A percentile compares a stretch with the other conserved stretches of the same genome.
Conservation (phyloP, 2,329 filamentous ascomycete species). For the Ceratocystis papillata region DNA sequence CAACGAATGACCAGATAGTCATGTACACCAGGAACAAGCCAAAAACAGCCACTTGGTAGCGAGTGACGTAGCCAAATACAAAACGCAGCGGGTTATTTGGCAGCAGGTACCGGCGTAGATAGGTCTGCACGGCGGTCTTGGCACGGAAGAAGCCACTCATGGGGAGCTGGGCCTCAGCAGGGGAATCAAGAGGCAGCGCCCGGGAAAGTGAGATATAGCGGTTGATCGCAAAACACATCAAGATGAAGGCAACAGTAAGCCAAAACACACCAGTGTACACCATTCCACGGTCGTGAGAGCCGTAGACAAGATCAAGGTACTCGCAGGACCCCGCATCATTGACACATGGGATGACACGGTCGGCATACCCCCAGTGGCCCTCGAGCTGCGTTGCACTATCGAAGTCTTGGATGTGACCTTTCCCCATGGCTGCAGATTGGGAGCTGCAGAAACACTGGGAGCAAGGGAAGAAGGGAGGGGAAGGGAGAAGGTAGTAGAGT, state of each 20-base stretch:
- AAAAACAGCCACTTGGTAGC: conserved; percentile 56
- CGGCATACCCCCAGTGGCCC: conserved; percentile 40
- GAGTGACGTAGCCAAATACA: conserved; percentile 57
- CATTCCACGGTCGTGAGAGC: conserved; percentile 41
- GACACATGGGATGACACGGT: conserved; percentile 37
- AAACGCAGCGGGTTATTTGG: conserved; percentile 43
- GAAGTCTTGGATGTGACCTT: conserved; percentile 37
- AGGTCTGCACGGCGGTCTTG: conserved; percentile 22
- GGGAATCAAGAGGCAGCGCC: conserved; percentile 22
- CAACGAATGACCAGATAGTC: conserved; percentile 56
- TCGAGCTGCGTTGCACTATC: conserved; percentile 31
- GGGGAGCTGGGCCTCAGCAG: conserved; percentile 26
- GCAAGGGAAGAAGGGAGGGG: not conserved
- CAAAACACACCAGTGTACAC: conserved; percentile 43
- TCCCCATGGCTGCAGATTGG: conserved; percentile 20
- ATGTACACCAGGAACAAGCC: conserved; percentile 50
- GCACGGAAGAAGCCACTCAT: conserved; percentile 11
- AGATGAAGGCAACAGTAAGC: conserved; percentile 36
- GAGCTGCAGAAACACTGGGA: not conserved
- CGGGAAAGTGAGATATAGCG: not conserved
- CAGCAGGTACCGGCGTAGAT: conserved; percentile 44
- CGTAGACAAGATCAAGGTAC: conserved; percentile 44
- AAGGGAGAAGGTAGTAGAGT: not conserved
- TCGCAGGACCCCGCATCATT: conserved; percentile 40
- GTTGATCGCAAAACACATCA: conserved; percentile 35